These are phyloP conservation scores for Aspergillus chevalieri DNA, from an alignment of 2,329 filamentous ascomycete genomes.

Conservation along the genomic window DNA sequence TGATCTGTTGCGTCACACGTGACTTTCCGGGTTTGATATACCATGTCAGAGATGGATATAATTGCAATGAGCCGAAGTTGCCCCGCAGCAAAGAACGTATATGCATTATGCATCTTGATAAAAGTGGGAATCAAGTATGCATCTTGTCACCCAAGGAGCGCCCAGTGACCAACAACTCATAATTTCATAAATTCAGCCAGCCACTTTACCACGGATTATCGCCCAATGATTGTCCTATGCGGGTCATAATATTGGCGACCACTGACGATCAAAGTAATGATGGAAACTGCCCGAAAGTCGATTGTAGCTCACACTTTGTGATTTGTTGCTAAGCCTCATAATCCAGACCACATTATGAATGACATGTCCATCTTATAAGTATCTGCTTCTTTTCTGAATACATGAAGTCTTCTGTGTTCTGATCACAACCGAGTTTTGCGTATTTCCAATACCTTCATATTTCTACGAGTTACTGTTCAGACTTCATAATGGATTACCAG, in stretches of 20 bases:
- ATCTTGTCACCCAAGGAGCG: too few species aligned
- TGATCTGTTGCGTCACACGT: neutral
- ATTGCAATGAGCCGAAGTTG: neutral
- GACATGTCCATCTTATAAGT: neutral
- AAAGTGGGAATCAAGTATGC: too few species aligned
- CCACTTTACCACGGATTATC: too few species aligned
- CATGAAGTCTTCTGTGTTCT: neutral
- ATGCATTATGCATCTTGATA: neutral
- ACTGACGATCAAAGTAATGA: neutral
- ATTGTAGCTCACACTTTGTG: neutral
- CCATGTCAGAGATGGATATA: neutral
- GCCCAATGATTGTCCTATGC: too few species aligned
- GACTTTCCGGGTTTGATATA: neutral
- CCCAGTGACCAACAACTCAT: too few species aligned
- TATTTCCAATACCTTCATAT: neutral
- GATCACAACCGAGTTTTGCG: neutral
- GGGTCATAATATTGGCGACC: neutral
- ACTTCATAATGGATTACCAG: neutral
- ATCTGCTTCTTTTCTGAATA: neutral
- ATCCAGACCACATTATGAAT: neutral
- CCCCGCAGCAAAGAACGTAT: neutral
- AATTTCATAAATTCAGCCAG: neutral
- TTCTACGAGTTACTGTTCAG: neutral
- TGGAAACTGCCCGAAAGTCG: neutral
- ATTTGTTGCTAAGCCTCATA: neutral